Evolutionary conservation across 352 stramenopile species (phyloP).

Genomic region (Globisporangium canariense): DNA sequence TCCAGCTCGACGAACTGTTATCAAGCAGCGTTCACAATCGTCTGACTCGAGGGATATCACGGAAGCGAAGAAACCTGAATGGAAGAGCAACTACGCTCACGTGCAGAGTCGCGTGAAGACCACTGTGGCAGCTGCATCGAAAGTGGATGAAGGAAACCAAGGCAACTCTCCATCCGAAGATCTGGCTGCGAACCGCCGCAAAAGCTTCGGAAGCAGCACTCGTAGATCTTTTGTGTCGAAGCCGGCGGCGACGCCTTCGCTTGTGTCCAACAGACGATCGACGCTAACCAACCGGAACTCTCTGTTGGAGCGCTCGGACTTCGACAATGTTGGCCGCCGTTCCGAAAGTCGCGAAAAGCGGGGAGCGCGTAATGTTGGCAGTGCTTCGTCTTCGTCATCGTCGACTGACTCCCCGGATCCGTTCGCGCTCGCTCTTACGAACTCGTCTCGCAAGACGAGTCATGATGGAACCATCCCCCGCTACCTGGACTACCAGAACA

Average conservation of each 20-base stretch:
- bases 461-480: constrained; percentile 45
- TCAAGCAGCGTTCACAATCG: constrained; percentile 16
- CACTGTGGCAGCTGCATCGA: neutral
- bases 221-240: neutral
- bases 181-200: neutral
- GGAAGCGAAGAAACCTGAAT: constrained; percentile 3
- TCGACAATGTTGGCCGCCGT: constrained; percentile 12
- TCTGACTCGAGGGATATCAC: constrained; percentile 13
- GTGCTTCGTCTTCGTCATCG: constrained; percentile 26
- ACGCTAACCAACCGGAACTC: constrained; percentile 10
- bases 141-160: neutral
- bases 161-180: neutral
- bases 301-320: constrained; percentile 9
- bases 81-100: constrained; percentile 2
- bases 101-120: constrained; percentile 6
- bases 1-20: neutral
- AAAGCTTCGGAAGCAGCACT: constrained; percentile 9
- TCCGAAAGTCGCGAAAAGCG: constrained; percentile 6
- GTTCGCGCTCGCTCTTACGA: constrained; percentile 20
- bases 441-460: constrained; percentile 33
- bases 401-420: constrained; percentile 26
- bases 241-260: constrained; percentile 6
- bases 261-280: constrained; percentile 6
- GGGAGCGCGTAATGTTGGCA: neutral
- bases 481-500: constrained; percentile 65